A percentile compares a stretch with the other conserved stretches of the same genome.
phyloP scores from a whole-genome alignment of 768 basidiomycete species.

The Tephrocybe sp. region DNA sequence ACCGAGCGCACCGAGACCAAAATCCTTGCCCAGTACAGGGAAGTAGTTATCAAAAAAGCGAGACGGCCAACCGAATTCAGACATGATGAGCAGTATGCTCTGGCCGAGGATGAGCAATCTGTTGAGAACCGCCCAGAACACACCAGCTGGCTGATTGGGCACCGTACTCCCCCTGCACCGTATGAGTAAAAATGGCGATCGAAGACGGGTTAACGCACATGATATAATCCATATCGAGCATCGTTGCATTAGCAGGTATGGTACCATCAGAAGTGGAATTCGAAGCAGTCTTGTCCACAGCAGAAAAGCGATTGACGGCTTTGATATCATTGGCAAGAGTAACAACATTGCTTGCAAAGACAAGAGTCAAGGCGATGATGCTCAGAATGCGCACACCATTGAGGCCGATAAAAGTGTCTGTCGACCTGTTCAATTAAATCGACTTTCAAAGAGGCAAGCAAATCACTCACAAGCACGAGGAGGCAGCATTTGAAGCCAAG shows the following conservation, averaged over 20 bases:
- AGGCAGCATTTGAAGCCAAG: slow-evolving; percentile 16
- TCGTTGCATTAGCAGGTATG: slow-evolving; percentile 16
- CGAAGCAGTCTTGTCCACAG: slow-evolving; percentile 32
- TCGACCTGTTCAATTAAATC: not conserved
- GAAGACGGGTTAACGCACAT: slow-evolving; percentile 42
- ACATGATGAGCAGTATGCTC: slow-evolving; percentile 73
- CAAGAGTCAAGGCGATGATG: slow-evolving; percentile 74
- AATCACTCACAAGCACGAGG: slow-evolving; percentile 22
- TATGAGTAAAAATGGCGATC: slow-evolving; percentile 3
- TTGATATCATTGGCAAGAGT: slow-evolving; percentile 70
- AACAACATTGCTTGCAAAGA: slow-evolving; percentile 77
- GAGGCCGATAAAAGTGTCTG: slow-evolving; percentile 71
- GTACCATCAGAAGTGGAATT: slow-evolving; percentile 19
- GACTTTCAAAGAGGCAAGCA: not conserved
- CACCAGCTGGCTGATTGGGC: slow-evolving; percentile 86
- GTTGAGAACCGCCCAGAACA: slow-evolving; percentile 90
- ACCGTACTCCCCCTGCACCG: slow-evolving; percentile 66
- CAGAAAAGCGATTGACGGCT: slow-evolving; percentile 67
- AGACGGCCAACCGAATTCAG: slow-evolving; percentile 80
- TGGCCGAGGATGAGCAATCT: slow-evolving; percentile 86
- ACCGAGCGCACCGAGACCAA: slow-evolving; percentile 85
- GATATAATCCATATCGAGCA: slow-evolving; percentile 73
- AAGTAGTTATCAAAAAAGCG: slow-evolving; percentile 81
- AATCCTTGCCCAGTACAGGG: slow-evolving; percentile 79
- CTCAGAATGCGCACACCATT: slow-evolving; percentile 77